Evolutionary conservation across 2,329 filamentous ascomycete genomes (phyloP), one percentile per base, ranked within the genome.

Genomic region (Fusarium subtropicale): DNA sequence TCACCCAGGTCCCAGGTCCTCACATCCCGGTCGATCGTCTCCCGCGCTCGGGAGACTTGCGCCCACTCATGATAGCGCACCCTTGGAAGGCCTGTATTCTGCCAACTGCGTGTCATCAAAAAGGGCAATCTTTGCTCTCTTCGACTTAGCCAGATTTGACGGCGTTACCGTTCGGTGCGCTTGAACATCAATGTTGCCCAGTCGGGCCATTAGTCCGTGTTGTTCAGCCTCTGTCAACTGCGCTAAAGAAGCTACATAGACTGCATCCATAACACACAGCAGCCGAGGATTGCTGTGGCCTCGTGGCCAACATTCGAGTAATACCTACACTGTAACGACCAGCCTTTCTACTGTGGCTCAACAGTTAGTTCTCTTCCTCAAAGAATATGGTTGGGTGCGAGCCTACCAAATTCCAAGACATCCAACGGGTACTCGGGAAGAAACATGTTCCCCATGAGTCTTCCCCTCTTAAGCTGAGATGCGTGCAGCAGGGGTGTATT

Each of bases 91-190:
- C 38, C 47, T 61, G 59, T 39, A 36, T 48, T 52, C 38, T 69
- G 60, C 68, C 53, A 69, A 60, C 71, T 74, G 72, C 69, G 59
- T 74, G 66, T 68, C 72, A 74, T 74, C 44, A 46, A 51, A 55
- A 46, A 62, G 28, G 53, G 53, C 38, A 68, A 73, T 62, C 66
- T 57, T 58, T 65, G 39, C 68, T 52, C 54, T 64, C 63, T 63
- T 53, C 55, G 57, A 46, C 54, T 36, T 54, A 63, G 44, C 39
- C 36, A 56, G 61, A 38, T 39, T 51, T 57, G 61, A 59, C 65
- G 57, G 64, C 60, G 61, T 70, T 73, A 50, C 65, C 68, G 65
- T 53, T 24, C 33, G 34, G 50, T 48, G 48, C 36, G 56, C 64
- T 65, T 48, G 54, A 60, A 67, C 61, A 59, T 45, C 51, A 39